Percentiles rank a stretch among this genome's conserved stretches.
These are phyloP conservation scores for Chrysanthemum makinoi DNA, from an alignment of 129 eudicot genomes.

Conservation along the genomic window DNA sequence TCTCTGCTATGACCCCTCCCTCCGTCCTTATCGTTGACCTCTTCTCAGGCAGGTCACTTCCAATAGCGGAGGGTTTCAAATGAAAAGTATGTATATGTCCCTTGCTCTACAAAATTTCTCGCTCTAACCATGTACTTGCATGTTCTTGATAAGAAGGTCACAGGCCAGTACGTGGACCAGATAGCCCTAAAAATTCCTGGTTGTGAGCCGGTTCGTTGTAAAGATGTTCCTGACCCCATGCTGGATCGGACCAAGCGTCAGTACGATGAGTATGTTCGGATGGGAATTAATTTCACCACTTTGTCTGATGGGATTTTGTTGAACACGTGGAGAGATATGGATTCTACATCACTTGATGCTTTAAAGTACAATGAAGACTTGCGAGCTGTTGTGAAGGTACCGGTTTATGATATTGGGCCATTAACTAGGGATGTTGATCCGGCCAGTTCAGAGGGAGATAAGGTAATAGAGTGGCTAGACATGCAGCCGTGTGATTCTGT, in stretches of 20 bases:
- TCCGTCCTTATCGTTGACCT: constrained; percentile 38
- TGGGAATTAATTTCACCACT: constrained; percentile 24
- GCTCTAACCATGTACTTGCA: constrained; percentile 36
- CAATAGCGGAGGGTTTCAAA: constrained; percentile 45
- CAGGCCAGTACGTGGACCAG: constrained; percentile 51
- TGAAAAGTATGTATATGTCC: constrained; percentile 46
- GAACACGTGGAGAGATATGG: constrained; percentile 64
- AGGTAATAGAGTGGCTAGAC: constrained; percentile 51
- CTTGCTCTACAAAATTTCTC: constrained; percentile 36
- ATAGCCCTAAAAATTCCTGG: constrained; percentile 48
- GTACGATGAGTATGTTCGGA: constrained; percentile 35
- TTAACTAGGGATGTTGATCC: constrained; percentile 30
- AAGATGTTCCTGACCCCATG: constrained; percentile 58
- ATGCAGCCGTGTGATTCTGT: constrained; percentile 52
- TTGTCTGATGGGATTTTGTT: constrained; percentile 47
- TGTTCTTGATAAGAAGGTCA: constrained; percentile 42
- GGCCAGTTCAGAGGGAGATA: constrained; percentile 7
- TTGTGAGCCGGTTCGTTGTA: constrained; percentile 45
- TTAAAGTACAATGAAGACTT: constrained; percentile 22
- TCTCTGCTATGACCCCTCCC: constrained; percentile 36
- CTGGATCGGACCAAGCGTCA: constrained; percentile 44
- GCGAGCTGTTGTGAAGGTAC: constrained; percentile 35
- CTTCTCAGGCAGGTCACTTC: constrained; percentile 37
- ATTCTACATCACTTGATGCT: constrained; percentile 31
- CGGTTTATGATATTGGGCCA: constrained; percentile 68